Evolutionary conservation across 768 basidiomycete species (phyloP).

Genomic region (Mycena venus): DNA sequence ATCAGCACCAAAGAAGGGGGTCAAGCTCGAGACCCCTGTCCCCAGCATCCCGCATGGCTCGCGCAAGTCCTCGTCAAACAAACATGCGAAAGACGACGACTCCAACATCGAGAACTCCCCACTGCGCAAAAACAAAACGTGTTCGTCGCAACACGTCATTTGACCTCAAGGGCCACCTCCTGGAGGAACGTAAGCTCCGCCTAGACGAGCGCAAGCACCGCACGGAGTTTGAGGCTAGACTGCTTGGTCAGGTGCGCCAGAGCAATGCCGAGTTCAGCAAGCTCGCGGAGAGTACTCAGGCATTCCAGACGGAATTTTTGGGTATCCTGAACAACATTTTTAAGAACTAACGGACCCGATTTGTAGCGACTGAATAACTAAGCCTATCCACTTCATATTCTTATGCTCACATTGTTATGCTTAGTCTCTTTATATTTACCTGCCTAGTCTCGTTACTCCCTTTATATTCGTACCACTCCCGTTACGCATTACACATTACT

Average conservation of each 20-base stretch:
- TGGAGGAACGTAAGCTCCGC: no score
- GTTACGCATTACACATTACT: no score
- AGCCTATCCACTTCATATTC: no score
- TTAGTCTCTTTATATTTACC: no score
- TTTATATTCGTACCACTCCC: not conserved
- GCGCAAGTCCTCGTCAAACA: not conserved
- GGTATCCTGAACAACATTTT: not conserved
- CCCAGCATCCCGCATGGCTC: not conserved
- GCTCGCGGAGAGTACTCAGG: no score
- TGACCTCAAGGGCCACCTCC: not conserved
- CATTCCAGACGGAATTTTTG: no score
- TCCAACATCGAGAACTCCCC: not conserved
- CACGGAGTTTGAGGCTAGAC: not conserved
- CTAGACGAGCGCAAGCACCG: slow-evolving; percentile 14
- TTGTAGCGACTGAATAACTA: no score
- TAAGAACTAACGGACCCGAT: no score
- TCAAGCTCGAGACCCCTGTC: not conserved
- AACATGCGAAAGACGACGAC: not conserved
- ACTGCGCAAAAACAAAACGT: not conserved
- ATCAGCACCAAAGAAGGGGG: not conserved
- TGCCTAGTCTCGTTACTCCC: no score
- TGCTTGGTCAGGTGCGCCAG: not conserved
- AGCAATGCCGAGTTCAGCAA: not conserved
- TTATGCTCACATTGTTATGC: no score
- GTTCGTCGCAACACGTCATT: not conserved